These are phyloP conservation scores for Talaromyces stipitatus DNA, from an alignment of 495 filamentous ascomycete species.

Conservation along the genomic window DNA sequence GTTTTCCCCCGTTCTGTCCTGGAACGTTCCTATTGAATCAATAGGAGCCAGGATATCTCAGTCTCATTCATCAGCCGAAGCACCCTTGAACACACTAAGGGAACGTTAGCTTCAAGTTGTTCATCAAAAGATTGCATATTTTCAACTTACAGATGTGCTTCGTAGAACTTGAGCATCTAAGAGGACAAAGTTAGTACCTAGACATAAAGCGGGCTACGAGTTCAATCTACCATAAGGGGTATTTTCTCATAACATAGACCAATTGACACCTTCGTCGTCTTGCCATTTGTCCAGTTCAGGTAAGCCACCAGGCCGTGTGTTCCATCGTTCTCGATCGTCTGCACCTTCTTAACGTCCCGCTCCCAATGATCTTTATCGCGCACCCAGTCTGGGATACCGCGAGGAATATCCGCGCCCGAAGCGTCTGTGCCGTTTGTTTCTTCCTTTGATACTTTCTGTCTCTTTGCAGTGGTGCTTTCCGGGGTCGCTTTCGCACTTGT, in stretches of 20 bases:
- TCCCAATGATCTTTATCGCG: conserved; percentile 53
- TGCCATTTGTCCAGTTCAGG: conserved; percentile 49
- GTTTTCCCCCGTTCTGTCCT: background rate
- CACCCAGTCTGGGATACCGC: conserved; percentile 26
- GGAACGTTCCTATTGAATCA: too few species aligned
- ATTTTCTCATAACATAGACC: conserved; percentile 35
- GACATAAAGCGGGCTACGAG: background rate
- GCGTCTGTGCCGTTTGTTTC: conserved; percentile 20
- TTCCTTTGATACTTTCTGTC: conserved; percentile 28
- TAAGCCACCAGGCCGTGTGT: conserved; percentile 37
- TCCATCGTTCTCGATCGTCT: conserved; percentile 49
- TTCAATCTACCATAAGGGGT: conserved; percentile 24
- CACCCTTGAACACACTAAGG: conserved; percentile 23
- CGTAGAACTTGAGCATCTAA: conserved; percentile 42
- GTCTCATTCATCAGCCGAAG: background rate
- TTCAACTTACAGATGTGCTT: conserved; percentile 34
- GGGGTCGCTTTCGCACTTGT: conserved; percentile 13
- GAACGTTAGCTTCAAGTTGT: conserved; percentile 21
- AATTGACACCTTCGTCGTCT: conserved; percentile 28
- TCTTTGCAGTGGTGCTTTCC: conserved; percentile 10
- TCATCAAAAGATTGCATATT: background rate
- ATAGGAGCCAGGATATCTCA: too few species aligned
- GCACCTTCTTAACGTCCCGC: conserved; percentile 41
- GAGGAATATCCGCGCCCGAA: conserved; percentile 4
- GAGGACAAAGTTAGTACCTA: background rate